Percentiles rank a stretch among this genome's conserved stretches.
Conservation (phyloP, 1,284 basidiomycete species). For the Cryptococcus maquisensis region DNA sequence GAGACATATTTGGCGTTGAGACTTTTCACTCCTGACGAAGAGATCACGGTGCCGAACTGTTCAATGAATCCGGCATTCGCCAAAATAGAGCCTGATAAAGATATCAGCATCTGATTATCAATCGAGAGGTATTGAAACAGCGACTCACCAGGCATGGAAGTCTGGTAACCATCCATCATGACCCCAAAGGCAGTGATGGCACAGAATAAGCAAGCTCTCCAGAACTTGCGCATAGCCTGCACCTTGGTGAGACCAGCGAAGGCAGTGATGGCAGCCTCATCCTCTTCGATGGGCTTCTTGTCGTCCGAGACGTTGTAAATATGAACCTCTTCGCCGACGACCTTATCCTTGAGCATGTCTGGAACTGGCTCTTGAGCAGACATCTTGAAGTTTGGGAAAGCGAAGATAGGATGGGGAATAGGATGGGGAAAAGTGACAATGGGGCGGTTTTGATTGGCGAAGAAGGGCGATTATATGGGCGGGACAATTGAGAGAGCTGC, state of each 20-base stretch:
- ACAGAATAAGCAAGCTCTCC: conserved; percentile 11
- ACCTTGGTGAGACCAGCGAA: conserved; percentile 9
- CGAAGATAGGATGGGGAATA: not conserved
- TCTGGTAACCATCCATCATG: conserved; percentile 18
- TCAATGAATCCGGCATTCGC: too few species aligned
- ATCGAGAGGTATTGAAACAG: not conserved
- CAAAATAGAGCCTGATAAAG: too few species aligned
- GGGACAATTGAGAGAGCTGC: too few species aligned
- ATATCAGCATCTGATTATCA: too few species aligned
- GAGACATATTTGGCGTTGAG: too few species aligned
- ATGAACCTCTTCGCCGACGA: conserved; percentile 2
- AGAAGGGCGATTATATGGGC: too few species aligned
- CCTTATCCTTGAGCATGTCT: not conserved
- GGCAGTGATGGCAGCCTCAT: conserved; percentile 3
- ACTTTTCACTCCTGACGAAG: too few species aligned
- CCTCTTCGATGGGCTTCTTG: not conserved
- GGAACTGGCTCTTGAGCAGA: not conserved
- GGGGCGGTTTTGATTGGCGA: too few species aligned
- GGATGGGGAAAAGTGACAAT: not conserved
- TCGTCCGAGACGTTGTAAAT: not conserved
- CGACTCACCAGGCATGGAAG: conserved; percentile 9
- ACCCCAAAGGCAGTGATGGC: conserved; percentile 11
- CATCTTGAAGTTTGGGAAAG: not conserved
- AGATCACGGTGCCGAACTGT: too few species aligned
- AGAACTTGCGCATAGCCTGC: conserved; percentile 14